Evolutionary conservation across 305 asterid genomes (phyloP), one percentile per base, ranked within the genome.

Genomic region (Rubia balearica): DNA sequence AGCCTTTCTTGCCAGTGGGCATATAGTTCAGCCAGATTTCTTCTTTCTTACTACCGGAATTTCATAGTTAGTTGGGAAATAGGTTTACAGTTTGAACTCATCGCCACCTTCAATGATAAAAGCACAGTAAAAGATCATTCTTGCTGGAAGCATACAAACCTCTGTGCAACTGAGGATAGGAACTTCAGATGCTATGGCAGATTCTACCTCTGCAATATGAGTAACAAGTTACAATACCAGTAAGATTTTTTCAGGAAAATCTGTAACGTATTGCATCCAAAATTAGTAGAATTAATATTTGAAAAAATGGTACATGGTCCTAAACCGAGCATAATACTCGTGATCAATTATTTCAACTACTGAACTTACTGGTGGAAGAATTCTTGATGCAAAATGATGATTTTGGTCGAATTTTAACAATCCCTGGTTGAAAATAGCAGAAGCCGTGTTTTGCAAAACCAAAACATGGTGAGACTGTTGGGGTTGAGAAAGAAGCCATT

Each of bases 141-240:
- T 21, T 16, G 43, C 33, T 13, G 42, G 33, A 13, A 64, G 79
- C 69, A 73, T 74, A 72, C 80, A 73, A 76, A 91, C 98, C 98
- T 92, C 89, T 17, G 89, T 73, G 81, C 87, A 82, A 72, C 93
- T 78, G 82, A 92, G 90, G 67, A 88, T 72, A 8, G 95, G 92
- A 48, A 88, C 82, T 67, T 86, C 86, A 64, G 75, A 69, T 22
- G 75, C n/a, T 74, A 76, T 67, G 73, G 70, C 61, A 40, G 76
- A 48, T 67, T 76, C 85, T 67, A 81, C 76, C 70, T 73, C 92
- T 87, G 86, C 57, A 66, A 70, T 21, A 59, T 46, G 65, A 61
- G 55, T 48, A 78, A 57, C 69, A 30, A 30, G 3, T 30, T 30
- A 1, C 33, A 63, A 68, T 24, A 30, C 57, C 36, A 75, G 61